Percentiles rank a stretch among this genome's conserved stretches.
Evolutionary conservation across 306 rosid species (phyloP).

Genomic region (Rosa persica): DNA sequence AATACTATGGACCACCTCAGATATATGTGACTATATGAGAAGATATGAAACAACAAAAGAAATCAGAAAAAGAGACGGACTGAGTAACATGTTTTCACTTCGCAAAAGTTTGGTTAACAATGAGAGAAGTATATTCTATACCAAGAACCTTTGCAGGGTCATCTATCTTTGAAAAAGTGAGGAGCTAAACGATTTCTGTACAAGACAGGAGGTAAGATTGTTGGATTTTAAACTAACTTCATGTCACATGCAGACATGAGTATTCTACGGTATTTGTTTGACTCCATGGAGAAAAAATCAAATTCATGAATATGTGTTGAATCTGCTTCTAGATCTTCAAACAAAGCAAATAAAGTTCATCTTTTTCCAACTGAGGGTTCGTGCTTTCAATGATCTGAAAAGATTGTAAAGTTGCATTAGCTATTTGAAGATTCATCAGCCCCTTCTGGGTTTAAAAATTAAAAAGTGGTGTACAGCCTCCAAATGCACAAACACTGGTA

Average conservation of each 20-base stretch:
- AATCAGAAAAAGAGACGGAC: background rate
- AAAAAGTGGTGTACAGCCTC: background rate
- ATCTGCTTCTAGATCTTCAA: slow-evolving; percentile 36
- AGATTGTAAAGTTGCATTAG: slow-evolving; percentile 30
- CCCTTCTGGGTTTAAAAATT: background rate
- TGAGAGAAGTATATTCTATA: background rate
- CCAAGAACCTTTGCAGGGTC: background rate
- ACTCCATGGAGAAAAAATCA: background rate
- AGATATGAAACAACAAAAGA: background rate
- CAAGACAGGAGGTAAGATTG: background rate
- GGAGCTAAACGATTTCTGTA: slow-evolving; percentile 1
- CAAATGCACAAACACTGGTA: slow-evolving; percentile 9
- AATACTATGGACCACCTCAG: no score
- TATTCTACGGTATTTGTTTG: background rate
- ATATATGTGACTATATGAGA: no score
- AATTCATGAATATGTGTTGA: slow-evolving; percentile 9
- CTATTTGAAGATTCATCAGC: background rate
- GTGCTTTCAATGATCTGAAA: slow-evolving; percentile 63
- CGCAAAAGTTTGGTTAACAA: background rate
- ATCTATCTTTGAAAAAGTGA: background rate
- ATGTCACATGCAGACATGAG: background rate
- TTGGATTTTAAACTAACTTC: slow-evolving; percentile 10
- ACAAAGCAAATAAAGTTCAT: slow-evolving; percentile 65
- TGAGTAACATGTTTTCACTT: background rate
- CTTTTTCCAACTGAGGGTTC: slow-evolving; percentile 47